These are phyloP conservation scores for Cephalotrichum gorgonifer DNA, from an alignment of 2,329 filamentous ascomycete genomes.

Conservation along the genomic window DNA sequence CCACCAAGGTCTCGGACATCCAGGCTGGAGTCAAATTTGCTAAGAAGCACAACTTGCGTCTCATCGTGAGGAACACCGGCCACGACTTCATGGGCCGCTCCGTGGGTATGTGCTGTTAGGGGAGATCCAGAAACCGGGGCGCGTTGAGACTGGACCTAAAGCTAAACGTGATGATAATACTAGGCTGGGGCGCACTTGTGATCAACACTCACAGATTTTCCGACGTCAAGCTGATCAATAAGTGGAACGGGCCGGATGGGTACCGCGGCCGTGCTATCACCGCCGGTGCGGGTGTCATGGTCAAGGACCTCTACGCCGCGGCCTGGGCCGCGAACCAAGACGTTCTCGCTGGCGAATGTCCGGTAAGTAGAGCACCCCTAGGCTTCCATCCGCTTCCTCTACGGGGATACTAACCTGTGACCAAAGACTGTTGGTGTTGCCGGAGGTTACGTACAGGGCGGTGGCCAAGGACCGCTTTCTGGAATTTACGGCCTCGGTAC, in stretches of 20 bases:
- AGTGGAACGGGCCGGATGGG: conserved; percentile 10
- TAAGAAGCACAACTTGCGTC: conserved; percentile 22
- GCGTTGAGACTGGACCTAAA: neutral
- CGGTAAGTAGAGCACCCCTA: conserved; percentile 3
- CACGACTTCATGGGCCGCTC: conserved; percentile 14
- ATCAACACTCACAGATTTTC: conserved; percentile 30
- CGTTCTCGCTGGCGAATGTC: conserved; percentile 44
- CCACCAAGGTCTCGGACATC: conserved; percentile 18
- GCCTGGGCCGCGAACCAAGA: conserved; percentile 33
- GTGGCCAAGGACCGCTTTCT: conserved; percentile 44
- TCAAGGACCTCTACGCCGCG: conserved; percentile 39
- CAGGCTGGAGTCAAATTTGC: conserved; percentile 24
- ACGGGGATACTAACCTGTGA: neutral
- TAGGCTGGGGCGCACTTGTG: conserved; percentile 22
- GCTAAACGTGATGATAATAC: conserved; percentile 5
- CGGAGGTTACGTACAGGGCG: conserved; percentile 51
- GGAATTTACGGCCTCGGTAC: conserved; percentile 41
- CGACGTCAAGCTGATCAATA: conserved; percentile 12
- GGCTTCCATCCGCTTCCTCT: neutral
- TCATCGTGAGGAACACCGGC: conserved; percentile 23
- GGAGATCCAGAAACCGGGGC: too few relatives aligned
- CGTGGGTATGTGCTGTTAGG: conserved; percentile 1
- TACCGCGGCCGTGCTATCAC: conserved; percentile 40
- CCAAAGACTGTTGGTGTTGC: conserved; percentile 39
- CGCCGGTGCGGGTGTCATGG: conserved; percentile 44